Percentiles rank a stretch among this genome's conserved stretches.
Conservation (phyloP, 2,329 filamentous ascomycete genomes). For the Penicillium polonicum region DNA sequence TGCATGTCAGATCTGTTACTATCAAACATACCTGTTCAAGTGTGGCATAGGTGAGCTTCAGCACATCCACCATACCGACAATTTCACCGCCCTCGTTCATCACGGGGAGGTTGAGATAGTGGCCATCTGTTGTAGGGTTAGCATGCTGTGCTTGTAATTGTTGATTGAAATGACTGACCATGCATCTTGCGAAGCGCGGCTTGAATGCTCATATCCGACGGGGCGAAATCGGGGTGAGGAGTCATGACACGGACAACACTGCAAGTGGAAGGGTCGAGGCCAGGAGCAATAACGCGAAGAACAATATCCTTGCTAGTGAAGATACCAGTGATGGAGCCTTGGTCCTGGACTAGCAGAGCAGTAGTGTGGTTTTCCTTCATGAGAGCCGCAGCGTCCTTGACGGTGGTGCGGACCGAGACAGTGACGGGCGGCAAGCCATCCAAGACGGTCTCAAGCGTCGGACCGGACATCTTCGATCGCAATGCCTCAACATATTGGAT, state of each 20-base stretch:
- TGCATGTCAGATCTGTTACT: neutral
- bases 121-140: slow-evolving; percentile 65
- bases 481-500: slow-evolving; percentile 98
- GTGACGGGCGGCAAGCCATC: slow-evolving; percentile 90
- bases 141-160: slow-evolving; percentile 2
- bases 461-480: slow-evolving; percentile 94
- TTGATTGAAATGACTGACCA: slow-evolving; percentile 57
- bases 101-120: slow-evolving; percentile 95
- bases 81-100: slow-evolving; percentile 98
- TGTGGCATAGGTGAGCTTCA: slow-evolving; percentile 97
- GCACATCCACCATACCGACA: slow-evolving; percentile 98
- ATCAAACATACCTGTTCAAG: slow-evolving; percentile 73
- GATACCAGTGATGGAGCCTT: slow-evolving; percentile 95
- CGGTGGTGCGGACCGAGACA: slow-evolving; percentile 91
- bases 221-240: slow-evolving; percentile 96
- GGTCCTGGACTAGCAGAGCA: slow-evolving; percentile 91
- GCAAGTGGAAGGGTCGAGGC: slow-evolving; percentile 89
- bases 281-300: slow-evolving; percentile 93
- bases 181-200: slow-evolving; percentile 98
- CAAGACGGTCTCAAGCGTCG: slow-evolving; percentile 89
- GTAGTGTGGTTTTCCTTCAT: slow-evolving; percentile 99
- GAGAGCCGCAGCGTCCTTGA: slow-evolving; percentile 88
- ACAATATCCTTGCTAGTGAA: slow-evolving; percentile 99
- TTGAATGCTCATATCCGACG: slow-evolving; percentile 98
- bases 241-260: slow-evolving; percentile 99